A percentile compares a stretch with the other conserved stretches of the same genome.
Evolutionary conservation across 179 eudicot species (phyloP).

Genomic region (Beta lomatogona): DNA sequence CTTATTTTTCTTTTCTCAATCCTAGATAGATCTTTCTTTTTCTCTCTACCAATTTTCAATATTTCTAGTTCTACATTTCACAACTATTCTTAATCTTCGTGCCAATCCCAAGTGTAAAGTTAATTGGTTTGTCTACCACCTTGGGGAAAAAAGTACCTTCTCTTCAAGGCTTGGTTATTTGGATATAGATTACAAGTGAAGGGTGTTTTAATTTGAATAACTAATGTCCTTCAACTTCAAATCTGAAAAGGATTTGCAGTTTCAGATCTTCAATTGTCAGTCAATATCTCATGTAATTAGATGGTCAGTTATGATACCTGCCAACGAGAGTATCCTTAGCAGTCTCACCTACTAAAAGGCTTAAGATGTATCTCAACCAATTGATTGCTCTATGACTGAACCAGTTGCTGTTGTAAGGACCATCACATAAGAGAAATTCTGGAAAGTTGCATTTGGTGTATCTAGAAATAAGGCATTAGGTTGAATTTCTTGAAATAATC

Average conservation of each 20-base stretch:
- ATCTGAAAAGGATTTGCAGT: neutral
- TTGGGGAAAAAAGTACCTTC: neutral
- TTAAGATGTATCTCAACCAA: neutral
- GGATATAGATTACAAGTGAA: neutral
- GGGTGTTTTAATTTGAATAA: neutral
- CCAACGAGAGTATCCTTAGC: neutral
- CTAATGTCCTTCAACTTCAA: neutral
- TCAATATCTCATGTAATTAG: neutral
- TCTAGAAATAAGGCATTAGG: neutral
- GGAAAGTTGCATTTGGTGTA: neutral
- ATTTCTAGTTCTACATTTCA: too few relatives aligned
- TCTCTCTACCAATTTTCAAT: too few relatives aligned
- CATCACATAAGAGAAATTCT: neutral
- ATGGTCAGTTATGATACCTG: neutral
- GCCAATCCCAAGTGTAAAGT: too few relatives aligned
- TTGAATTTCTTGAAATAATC: neutral
- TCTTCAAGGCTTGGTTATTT: neutral
- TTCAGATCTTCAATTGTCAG: neutral
- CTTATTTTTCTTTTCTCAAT: too few relatives aligned
- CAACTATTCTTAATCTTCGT: too few relatives aligned
- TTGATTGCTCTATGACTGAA: neutral
- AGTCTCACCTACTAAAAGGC: neutral
- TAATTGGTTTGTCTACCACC: neutral
- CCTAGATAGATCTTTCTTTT: too few relatives aligned
- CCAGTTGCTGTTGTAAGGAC: neutral